These are phyloP conservation scores for Tulasnella sp. DNA, from an alignment of 768 basidiomycete species.

Conservation along the genomic window DNA sequence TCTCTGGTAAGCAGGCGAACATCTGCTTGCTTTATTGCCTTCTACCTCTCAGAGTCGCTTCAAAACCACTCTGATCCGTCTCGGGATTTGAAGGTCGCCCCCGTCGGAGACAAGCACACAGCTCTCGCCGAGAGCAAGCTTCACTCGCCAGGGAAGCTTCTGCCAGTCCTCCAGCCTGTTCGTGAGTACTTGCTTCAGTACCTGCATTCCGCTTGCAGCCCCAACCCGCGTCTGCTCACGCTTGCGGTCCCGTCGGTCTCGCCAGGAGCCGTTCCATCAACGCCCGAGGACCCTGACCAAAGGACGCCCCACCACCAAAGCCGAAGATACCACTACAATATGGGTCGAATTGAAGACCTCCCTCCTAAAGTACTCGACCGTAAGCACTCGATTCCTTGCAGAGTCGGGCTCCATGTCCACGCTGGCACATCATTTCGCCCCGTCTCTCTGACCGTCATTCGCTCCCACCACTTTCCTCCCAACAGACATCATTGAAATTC, in stretches of 20 bases:
- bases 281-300: slow-evolving; percentile 6
- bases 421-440: background rate
- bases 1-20: background rate
- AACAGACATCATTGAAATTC: background rate
- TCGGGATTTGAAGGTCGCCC: background rate
- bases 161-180: background rate
- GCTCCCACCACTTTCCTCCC: background rate
- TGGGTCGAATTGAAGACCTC: slow-evolving; percentile 14
- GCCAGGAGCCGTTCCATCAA: background rate
- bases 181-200: background rate
- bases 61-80: background rate
- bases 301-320: background rate
- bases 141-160: background rate
- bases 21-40: too few relatives aligned
- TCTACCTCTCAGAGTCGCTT: background rate
- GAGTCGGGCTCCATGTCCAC: background rate
- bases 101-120: background rate
- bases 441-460: background rate
- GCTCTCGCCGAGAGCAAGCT: background rate
- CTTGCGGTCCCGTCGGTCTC: background rate
- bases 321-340: background rate
- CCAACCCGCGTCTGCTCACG: background rate
- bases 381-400: background rate
- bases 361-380: slow-evolving; percentile 22
- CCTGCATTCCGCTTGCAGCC: background rate